Percentiles rank a stretch among this genome's conserved stretches.
These are phyloP conservation scores for Tolypocladium pustulatum DNA, from an alignment of 2,329 filamentous ascomycete genomes.

Conservation along the genomic window DNA sequence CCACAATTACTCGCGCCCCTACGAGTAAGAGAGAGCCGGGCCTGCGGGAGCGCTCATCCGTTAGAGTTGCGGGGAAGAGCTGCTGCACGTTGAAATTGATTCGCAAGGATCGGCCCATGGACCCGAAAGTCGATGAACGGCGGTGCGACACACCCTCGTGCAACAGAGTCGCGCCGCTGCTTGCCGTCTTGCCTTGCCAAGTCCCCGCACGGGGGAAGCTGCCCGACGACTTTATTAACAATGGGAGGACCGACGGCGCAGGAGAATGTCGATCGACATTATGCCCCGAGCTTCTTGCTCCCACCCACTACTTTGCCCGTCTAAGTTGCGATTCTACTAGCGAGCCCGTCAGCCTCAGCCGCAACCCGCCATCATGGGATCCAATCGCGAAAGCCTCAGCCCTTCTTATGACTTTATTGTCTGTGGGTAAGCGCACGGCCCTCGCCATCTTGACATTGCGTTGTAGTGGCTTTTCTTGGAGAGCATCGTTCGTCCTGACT, in stretches of 20 bases:
- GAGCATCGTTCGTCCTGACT: neutral
- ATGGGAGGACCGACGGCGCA: neutral
- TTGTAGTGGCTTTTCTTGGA: neutral
- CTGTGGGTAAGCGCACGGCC: constrained; percentile 17
- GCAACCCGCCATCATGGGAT: neutral
- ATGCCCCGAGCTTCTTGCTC: neutral
- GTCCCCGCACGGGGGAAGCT: neutral
- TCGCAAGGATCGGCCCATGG: neutral
- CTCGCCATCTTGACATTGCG: neutral
- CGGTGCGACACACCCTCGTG: too few species aligned
- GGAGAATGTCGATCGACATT: neutral
- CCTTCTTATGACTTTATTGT: constrained; percentile 21
- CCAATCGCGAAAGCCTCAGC: neutral
- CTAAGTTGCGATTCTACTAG: neutral
- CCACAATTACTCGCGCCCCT: neutral
- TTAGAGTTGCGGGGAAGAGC: neutral
- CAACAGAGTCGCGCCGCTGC: neutral
- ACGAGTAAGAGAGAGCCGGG: neutral
- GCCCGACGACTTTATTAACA: neutral
- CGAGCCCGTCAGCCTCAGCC: neutral
- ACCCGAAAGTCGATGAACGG: neutral
- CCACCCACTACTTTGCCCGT: neutral
- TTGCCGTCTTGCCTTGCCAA: neutral
- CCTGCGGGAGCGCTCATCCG: neutral
- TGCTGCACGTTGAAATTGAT: neutral